Evolutionary conservation across 1,284 basidiomycete species (phyloP), one percentile per base, ranked within the genome.

Genomic region (Pascua guehoae): DNA sequence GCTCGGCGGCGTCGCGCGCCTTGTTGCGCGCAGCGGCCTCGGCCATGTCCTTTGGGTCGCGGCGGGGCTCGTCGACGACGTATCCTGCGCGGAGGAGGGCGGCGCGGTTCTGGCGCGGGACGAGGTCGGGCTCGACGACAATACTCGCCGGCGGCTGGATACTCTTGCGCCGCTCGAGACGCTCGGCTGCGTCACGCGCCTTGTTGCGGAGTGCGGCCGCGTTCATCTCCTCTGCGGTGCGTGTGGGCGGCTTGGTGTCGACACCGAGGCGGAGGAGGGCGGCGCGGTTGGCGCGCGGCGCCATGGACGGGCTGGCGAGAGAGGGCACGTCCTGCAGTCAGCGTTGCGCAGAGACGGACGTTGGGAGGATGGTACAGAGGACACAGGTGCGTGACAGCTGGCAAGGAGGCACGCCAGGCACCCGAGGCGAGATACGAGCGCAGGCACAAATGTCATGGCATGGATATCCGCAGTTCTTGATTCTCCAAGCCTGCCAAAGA

Each of bases 311-410:
- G n/a, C 58, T 49, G 2, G 70, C 65, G 5, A 73, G 61, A 1
- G 69, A 68, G 3, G 65, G 56, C 37, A 73, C 63, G 18, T 60
- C 65, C 71, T 73, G 45, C 18, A n/a, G 11, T 17, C 17, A 4
- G 16, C 12, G 46, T 52, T 4, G 24, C 39, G 42, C 43, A 37
- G 14, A 12, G 12, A 18, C 17, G 51, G 14, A n/a, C 44, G 17
- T 48, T 24, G 17, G 42, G 18, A 10, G 18, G 24, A 18, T 49
- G n/a, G n/a, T n/a, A n/a, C n/a, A 36, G 16, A 24, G 12, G 15
- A 44, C 16, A 36, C 46, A 47, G 24, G 43, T 36, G 38, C 24
- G 24, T 32, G 24, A 32, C 24, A 32, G 24, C 24, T 32, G 7
- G 24, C 24, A 32, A 32, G 24, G 24, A 32, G 24, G 24, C 24